These are phyloP conservation scores for Penicillium psychrofluorescens DNA, from an alignment of 495 filamentous ascomycete genomes.

Conservation along the genomic window DNA sequence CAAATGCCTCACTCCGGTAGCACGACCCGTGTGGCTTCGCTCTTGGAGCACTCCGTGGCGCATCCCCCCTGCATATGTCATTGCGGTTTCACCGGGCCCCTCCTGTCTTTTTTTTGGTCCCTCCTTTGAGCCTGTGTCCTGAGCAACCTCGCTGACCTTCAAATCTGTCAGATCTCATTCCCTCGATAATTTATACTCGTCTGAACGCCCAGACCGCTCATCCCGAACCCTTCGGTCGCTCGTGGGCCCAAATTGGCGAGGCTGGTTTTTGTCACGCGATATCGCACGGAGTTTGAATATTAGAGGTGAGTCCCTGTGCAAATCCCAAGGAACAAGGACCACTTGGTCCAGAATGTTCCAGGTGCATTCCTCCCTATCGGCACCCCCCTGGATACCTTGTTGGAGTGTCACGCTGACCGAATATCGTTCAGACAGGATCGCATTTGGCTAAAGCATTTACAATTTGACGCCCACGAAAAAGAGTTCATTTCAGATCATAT, in stretches of 20 bases:
- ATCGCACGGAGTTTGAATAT: neutral
- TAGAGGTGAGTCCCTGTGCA: neutral
- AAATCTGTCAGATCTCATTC: conserved; percentile 10
- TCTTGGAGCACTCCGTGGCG: conserved; percentile 3
- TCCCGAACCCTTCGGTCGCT: no score
- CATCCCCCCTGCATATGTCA: conserved; percentile 17
- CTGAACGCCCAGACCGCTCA: neutral
- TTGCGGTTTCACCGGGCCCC: conserved; percentile 10
- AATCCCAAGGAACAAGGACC: neutral
- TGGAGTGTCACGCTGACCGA: conserved; percentile 3
- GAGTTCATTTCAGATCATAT: no score
- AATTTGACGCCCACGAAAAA: neutral
- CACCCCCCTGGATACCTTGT: conserved; percentile 3
- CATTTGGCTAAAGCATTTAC: no score
- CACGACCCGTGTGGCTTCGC: neutral
- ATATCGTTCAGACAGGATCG: no score
- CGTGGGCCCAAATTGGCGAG: neutral
- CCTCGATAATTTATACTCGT: conserved; percentile 3
- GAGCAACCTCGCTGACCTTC: conserved; percentile 11
- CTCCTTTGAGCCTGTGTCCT: neutral
- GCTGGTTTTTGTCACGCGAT: neutral
- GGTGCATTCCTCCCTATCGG: conserved; percentile 5
- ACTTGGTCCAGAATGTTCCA: conserved; percentile 4
- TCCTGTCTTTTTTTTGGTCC: conserved; percentile 15
- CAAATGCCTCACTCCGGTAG: no score